A percentile compares a stretch with the other conserved stretches of the same genome.
Conservation (phyloP, 2,329 filamentous ascomycete species). For the Fusarium devonianum region DNA sequence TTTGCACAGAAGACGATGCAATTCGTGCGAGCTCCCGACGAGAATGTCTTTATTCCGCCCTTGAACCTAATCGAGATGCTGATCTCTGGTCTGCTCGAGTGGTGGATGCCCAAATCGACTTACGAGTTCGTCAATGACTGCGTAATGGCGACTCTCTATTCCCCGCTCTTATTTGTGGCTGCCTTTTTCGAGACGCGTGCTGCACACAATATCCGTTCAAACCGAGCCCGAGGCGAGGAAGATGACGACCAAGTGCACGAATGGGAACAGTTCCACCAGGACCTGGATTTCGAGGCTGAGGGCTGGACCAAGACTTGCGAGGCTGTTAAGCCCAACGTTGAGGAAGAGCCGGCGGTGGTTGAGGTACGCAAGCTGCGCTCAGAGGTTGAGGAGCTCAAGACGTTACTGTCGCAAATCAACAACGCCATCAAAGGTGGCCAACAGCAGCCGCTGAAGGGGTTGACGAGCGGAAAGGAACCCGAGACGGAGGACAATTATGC, state of each 20-base stretch:
- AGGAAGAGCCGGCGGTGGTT: slow-evolving; percentile 76
- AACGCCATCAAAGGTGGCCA: slow-evolving; percentile 33
- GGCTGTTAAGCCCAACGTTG: slow-evolving; percentile 79
- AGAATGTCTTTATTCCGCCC: slow-evolving; percentile 97
- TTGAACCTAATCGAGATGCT: slow-evolving; percentile 94
- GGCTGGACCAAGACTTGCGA: slow-evolving; percentile 86
- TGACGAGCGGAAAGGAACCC: slow-evolving; percentile 12
- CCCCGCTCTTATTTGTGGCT: slow-evolving; percentile 79
- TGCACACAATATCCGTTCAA: slow-evolving; percentile 72
- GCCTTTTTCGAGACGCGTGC: slow-evolving; percentile 73
- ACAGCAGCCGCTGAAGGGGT: slow-evolving; percentile 2
- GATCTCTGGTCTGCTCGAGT: slow-evolving; percentile 81
- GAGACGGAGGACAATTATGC: slow-evolving; percentile 15
- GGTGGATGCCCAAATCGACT: slow-evolving; percentile 81
- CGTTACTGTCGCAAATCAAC: slow-evolving; percentile 50
- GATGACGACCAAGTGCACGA: slow-evolving; percentile 91
- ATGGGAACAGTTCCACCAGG: slow-evolving; percentile 83
- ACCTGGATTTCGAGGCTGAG: slow-evolving; percentile 81
- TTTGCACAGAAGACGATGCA: slow-evolving; percentile 96
- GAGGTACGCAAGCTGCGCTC: slow-evolving; percentile 68
- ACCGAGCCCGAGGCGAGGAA: slow-evolving; percentile 80
- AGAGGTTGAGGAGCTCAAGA: slow-evolving; percentile 66
- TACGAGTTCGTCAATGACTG: slow-evolving; percentile 88
- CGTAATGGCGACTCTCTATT: slow-evolving; percentile 87
- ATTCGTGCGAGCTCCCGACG: slow-evolving; percentile 94